Evolutionary conservation across 2,329 filamentous ascomycete genomes (phyloP).

Genomic region (Teratosphaeriaceae sp.): DNA sequence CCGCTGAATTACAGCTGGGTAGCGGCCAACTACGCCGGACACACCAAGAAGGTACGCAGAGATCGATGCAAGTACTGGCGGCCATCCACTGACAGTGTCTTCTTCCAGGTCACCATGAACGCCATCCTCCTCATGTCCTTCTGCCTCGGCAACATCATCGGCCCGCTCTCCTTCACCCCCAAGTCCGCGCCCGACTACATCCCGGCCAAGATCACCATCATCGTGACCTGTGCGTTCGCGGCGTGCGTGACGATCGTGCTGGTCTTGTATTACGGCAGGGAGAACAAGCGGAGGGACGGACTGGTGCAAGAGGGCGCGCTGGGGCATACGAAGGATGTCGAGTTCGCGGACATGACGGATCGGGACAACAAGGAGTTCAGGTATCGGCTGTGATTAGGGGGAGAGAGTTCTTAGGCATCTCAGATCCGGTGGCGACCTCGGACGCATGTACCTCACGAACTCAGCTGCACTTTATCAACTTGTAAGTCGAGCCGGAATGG

Average conservation of each 20-base stretch:
- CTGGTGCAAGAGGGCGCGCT: slow-evolving; percentile 3
- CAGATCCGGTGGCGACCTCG: too few relatives aligned
- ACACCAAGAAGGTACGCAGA: slow-evolving; percentile 53
- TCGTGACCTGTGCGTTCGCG: slow-evolving; percentile 29
- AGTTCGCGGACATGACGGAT: slow-evolving; percentile 26
- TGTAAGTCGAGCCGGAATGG: too few relatives aligned
- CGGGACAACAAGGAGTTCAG: slow-evolving; percentile 24
- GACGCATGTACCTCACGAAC: too few relatives aligned
- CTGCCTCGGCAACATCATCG: slow-evolving; percentile 37
- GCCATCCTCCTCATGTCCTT: slow-evolving; percentile 42
- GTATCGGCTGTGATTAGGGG: slow-evolving; percentile 4
- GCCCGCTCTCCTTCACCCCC: slow-evolving; percentile 33
- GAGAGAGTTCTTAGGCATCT: too few relatives aligned
- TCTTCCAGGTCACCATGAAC: slow-evolving; percentile 66
- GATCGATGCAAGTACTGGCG: too few relatives aligned
- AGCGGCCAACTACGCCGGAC: slow-evolving; percentile 54
- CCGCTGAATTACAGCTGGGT: slow-evolving; percentile 29
- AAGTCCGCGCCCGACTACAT: slow-evolving; percentile 32
- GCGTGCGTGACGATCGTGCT: slow-evolving; percentile 38
- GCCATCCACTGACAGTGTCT: background rate
- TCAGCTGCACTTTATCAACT: too few relatives aligned
- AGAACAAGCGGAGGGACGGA: slow-evolving; percentile 30
- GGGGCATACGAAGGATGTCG: slow-evolving; percentile 13
- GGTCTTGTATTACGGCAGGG: slow-evolving; percentile 46
- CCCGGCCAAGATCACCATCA: slow-evolving; percentile 39